Evolutionary conservation across 305 asterid genomes (phyloP).

Genomic region (Fraxinus albicans): DNA sequence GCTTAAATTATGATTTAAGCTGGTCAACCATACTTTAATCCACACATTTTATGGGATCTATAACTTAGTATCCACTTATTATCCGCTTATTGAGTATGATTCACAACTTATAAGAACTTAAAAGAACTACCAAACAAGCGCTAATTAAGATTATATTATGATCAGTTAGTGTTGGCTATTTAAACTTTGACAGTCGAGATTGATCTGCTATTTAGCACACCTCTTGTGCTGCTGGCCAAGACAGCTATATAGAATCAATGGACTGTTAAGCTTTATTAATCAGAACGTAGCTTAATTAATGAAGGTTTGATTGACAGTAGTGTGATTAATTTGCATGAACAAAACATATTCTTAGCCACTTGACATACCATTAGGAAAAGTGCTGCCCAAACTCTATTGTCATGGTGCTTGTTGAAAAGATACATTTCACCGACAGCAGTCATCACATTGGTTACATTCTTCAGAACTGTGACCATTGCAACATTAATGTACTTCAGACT

Average conservation of each 20-base stretch:
- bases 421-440: constrained; percentile 97
- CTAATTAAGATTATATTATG: background rate
- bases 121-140: too few relatives aligned
- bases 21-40: too few relatives aligned
- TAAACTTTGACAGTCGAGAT: background rate
- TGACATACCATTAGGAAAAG: constrained; percentile 82
- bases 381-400: constrained; percentile 89
- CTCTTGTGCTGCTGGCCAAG: constrained; percentile 3
- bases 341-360: background rate
- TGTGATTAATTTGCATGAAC: background rate
- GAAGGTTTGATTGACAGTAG: background rate
- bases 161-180: background rate
- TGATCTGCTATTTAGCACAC: constrained; percentile 6
- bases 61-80: too few relatives aligned
- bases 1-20: too few relatives aligned
- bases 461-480: constrained; percentile 97
- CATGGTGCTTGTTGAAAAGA: constrained; percentile 79
- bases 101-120: too few relatives aligned
- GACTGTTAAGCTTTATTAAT: background rate
- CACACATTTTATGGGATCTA: too few relatives aligned
- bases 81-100: too few relatives aligned
- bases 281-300: background rate
- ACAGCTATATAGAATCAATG: background rate
- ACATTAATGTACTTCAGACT: constrained; percentile 85
- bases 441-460: constrained; percentile 91